Evolutionary conservation across 2,329 filamentous ascomycete species (phyloP).

Genomic region (Conoideocrella luteorostrata): DNA sequence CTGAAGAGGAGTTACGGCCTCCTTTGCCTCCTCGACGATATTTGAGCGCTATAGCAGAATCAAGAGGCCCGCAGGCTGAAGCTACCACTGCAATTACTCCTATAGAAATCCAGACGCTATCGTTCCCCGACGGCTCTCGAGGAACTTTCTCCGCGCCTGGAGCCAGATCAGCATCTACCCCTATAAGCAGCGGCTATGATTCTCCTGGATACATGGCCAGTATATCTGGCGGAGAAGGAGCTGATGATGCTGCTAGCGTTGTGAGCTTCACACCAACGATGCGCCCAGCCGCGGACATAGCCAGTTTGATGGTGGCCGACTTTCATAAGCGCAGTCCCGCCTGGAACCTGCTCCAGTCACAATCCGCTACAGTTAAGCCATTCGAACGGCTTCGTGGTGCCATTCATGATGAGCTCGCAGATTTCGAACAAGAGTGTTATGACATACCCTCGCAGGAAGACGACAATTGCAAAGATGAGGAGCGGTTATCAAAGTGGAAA

Average conservation of each 20-base stretch:
- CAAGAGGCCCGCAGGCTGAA: constrained; percentile 46
- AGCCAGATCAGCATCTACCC: constrained; percentile 29
- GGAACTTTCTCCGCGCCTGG: constrained; percentile 51
- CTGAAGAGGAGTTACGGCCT: constrained; percentile 37
- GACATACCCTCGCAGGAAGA: constrained; percentile 53
- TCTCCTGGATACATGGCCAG: constrained; percentile 28
- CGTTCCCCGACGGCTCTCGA: constrained; percentile 62
- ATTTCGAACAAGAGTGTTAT: constrained; percentile 75
- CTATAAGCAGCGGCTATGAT: constrained; percentile 32
- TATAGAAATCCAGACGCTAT: constrained; percentile 71
- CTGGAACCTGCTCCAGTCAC: constrained; percentile 60
- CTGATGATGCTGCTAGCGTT: constrained; percentile 59
- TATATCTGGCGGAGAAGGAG: constrained; percentile 35
- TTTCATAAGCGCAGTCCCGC: constrained; percentile 59
- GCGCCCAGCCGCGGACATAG: constrained; percentile 63
- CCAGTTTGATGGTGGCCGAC: constrained; percentile 73
- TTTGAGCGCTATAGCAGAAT: constrained; percentile 28
- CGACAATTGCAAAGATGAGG: constrained; percentile 42
- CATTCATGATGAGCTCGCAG: constrained; percentile 48
- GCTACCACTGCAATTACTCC: constrained; percentile 82
- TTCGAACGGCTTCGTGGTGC: constrained; percentile 48
- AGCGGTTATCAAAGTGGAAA: constrained; percentile 70
- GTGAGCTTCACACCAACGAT: constrained; percentile 59
- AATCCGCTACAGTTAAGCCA: constrained; percentile 51
- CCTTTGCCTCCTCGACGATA: constrained; percentile 49